Evolutionary conservation across 2,329 filamentous ascomycete genomes (phyloP).

Genomic region (Rhynchosporium secalis): DNA sequence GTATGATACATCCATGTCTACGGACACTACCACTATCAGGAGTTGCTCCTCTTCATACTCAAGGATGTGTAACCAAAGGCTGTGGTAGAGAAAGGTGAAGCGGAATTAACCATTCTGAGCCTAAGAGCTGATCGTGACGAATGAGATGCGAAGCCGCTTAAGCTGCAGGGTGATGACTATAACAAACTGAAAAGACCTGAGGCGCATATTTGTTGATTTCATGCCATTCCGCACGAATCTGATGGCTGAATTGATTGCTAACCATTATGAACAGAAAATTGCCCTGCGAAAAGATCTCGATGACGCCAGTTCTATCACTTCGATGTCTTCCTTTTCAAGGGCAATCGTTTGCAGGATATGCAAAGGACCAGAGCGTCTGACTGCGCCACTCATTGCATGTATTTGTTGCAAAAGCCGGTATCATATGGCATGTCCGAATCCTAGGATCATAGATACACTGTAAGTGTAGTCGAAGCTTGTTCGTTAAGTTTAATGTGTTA

Average conservation of each 20-base stretch:
- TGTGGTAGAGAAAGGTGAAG: slow-evolving; percentile 49
- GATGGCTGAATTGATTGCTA: slow-evolving; percentile 15
- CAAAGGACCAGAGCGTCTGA: slow-evolving; percentile 17
- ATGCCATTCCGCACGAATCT: background rate
- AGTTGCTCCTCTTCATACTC: slow-evolving; percentile 49
- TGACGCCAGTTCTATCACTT: slow-evolving; percentile 32
- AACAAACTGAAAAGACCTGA: slow-evolving; percentile 79
- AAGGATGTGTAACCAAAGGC: slow-evolving; percentile 59
- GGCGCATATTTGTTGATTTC: slow-evolving; percentile 39
- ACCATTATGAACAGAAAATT: slow-evolving; percentile 22
- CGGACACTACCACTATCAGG: slow-evolving; percentile 50
- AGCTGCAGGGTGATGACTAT: slow-evolving; percentile 43
- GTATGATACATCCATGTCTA: slow-evolving; percentile 36
- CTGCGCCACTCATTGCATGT: slow-evolving; percentile 28
- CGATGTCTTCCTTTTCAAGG: slow-evolving; percentile 28
- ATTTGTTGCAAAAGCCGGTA: slow-evolving; percentile 26
- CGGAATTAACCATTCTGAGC: background rate
- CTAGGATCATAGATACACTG: slow-evolving; percentile 7
- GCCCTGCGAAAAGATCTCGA: slow-evolving; percentile 22
- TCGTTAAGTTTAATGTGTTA: background rate
- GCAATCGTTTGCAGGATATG: slow-evolving; percentile 30
- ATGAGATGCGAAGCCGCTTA: slow-evolving; percentile 38
- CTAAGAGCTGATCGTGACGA: slow-evolving; percentile 22
- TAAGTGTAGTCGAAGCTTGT: background rate
- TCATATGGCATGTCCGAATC: slow-evolving; percentile 29